Evolutionary conservation across 495 filamentous ascomycete genomes (phyloP), one percentile per base, ranked within the genome.

Genomic region (Lophiotrema nucula): DNA sequence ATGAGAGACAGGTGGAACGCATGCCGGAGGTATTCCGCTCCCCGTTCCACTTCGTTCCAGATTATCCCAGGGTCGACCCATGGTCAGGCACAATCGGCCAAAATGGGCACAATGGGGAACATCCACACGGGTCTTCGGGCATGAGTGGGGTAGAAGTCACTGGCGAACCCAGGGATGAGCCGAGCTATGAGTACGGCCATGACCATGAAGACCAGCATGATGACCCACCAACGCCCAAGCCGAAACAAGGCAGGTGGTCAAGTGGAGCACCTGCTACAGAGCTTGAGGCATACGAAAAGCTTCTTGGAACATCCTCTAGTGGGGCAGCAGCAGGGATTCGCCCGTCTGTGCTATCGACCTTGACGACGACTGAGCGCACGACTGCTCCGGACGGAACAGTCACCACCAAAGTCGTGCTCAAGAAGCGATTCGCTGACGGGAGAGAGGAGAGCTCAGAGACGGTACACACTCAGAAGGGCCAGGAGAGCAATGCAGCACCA

Each of bases 341-440:
- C 46, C 52, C 60, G 0, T 64, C 64, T 22, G 71, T 88, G 3
- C 64, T 87, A 2, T 84, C 82, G 2, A 83, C 80, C 1, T 75
- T 78, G 31, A 83, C 77, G 0, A 82, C 74, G 1, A 87, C 82
- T 10, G 77, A 83, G 49, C 77, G 77, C 1, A 72, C 71, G 4
- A 77, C 71, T 13, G 64, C 79, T 22, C 69, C 81, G 2, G 84
- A 88, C 70, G 85, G 85, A 6, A 83, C 80, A 4, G 69, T 84
- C 4, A 75, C 79, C 43, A 88, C 80, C 3, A 82, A 76, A 57
- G 78, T 79, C n/a, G 70, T 81, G 11, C 69, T 82, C 12, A 85
- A 81, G 43, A 83, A 81, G 67, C 72, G 78, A 4, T 88, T 81
- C 63, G 74, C 80, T 0, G 84, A 88, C 74, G 85, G 85, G 4